phyloP scores from a whole-genome alignment of 129 eudicot genomes.

The Escallonia herrerae region DNA sequence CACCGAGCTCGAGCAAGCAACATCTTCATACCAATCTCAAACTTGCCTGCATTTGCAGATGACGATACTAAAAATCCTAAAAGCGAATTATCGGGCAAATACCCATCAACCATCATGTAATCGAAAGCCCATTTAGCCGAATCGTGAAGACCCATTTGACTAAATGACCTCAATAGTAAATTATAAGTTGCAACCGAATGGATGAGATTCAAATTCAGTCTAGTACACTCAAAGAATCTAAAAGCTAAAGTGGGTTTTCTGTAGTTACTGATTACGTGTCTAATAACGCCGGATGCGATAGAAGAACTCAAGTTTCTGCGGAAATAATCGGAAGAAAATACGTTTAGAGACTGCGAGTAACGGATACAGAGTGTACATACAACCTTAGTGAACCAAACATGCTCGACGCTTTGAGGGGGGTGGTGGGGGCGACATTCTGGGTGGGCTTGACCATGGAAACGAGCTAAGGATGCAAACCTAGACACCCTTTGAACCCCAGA shows the following conservation, averaged over 20 bases:
- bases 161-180: constrained; percentile 49
- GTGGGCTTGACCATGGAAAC: constrained; percentile 25
- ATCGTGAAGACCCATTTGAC: constrained; percentile 54
- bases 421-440: constrained; percentile 21
- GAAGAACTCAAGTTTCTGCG: constrained; percentile 36
- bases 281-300: constrained; percentile 45
- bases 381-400: constrained; percentile 67
- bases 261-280: constrained; percentile 25
- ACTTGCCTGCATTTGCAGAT: constrained; percentile 46
- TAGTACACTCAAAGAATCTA: constrained; percentile 49
- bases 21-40: constrained; percentile 45
- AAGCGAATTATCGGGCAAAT: constrained; percentile 28
- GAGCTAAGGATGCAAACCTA: constrained; percentile 32
- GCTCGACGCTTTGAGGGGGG: constrained; percentile 8
- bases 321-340: constrained; percentile 41
- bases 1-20: constrained; percentile 35
- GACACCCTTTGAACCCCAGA: constrained; percentile 32
- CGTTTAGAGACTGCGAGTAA: constrained; percentile 31
- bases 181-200: constrained; percentile 51
- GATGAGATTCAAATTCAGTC: constrained; percentile 45
- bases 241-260: constrained; percentile 54
- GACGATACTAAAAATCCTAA: constrained; percentile 36
- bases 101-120: constrained; percentile 55
- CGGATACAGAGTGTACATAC: constrained; percentile 62
- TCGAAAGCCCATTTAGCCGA: constrained; percentile 42